Percentiles rank a stretch among this genome's conserved stretches.
Conservation (phyloP, 2,329 filamentous ascomycete genomes). For the Cercospora sp. region DNA sequence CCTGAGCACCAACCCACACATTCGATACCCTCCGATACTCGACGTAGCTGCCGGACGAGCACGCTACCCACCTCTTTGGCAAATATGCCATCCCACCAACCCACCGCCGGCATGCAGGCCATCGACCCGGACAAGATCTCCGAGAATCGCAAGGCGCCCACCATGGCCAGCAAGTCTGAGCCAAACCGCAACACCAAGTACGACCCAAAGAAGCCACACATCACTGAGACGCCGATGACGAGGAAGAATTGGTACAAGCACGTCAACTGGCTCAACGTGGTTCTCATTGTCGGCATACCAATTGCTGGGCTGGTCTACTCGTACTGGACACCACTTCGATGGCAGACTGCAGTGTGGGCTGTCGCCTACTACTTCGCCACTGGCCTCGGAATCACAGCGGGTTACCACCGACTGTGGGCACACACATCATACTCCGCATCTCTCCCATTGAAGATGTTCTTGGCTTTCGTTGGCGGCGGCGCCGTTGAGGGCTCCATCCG, state of each 20-base stretch:
- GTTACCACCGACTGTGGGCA: constrained; percentile 82
- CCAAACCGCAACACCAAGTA: constrained; percentile 55
- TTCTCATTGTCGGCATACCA: constrained; percentile 76
- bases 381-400: constrained; percentile 47
- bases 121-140: constrained; percentile 26
- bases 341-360: constrained; percentile 71
- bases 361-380: constrained; percentile 82
- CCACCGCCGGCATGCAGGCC: constrained; percentile 37
- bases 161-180: constrained; percentile 39
- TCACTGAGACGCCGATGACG: constrained; percentile 79
- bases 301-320: constrained; percentile 70
- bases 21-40: neutral
- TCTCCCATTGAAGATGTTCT: constrained; percentile 74
- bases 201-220: constrained; percentile 75
- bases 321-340: constrained; percentile 73
- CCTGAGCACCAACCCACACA: neutral
- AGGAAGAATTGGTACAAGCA: constrained; percentile 85
- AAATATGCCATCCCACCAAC: constrained; percentile 55
- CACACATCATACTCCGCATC: constrained; percentile 80
- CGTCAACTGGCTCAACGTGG: constrained; percentile 89
- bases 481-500: constrained; percentile 82
- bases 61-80: neutral
- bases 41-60: constrained; percentile 1
- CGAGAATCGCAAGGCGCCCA: constrained; percentile 13
- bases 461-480: constrained; percentile 77